Base-by-base conservation (phyloP, 345 rosid genomes). In the Moricandia moricandioides region DNA sequence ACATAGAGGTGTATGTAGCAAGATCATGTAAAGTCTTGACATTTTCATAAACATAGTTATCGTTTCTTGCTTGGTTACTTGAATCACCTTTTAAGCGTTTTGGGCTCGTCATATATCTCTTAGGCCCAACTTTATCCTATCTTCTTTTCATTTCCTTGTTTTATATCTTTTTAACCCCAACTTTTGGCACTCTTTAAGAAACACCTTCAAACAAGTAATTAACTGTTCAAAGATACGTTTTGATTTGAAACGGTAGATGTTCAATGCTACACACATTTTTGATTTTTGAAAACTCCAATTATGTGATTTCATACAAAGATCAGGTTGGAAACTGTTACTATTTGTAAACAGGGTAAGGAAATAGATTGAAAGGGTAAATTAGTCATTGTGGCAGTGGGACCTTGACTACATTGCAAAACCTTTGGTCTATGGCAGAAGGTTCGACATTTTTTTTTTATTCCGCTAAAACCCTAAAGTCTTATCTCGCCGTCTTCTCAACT, bases 21-120 rank as follows among this genome's bases (percentile, higher is more conserved):
- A 75, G 74, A 52, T 61, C 63, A 40, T 69, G 74, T 62, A 30
- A 39, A 39, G 65, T 29, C 49, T 76, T 21, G 45, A 49, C 69
- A 26, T 69, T 69, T 75, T 69, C 51, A 13, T 69, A 12, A 33
- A 49, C 12, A 5, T 35, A 65, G 51, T 75, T 52, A n/a, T 49
- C 40, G n/a, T 60, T 27, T 60, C 10, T 12, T 12, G n/a, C 56
- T 68, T 60, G 54, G 45, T 27, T 27, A n/a, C n/a, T 68, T 27
- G 26, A 12, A 40, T 40, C 47, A 49, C 73, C 40, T 60, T 60
- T 51, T 43, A 43, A 13, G 2, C 52, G 52, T 45, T 14, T 47
- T 30, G 63, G 60, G 31, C 2, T 55, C 7, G 0, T 55, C 31
- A 55, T 55, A 4, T 16, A 60, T 31, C 24, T 2, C 37, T 4